Evolutionary conservation across 129 eudicot genomes (phyloP).

Genomic region (Artemisia argyi): DNA sequence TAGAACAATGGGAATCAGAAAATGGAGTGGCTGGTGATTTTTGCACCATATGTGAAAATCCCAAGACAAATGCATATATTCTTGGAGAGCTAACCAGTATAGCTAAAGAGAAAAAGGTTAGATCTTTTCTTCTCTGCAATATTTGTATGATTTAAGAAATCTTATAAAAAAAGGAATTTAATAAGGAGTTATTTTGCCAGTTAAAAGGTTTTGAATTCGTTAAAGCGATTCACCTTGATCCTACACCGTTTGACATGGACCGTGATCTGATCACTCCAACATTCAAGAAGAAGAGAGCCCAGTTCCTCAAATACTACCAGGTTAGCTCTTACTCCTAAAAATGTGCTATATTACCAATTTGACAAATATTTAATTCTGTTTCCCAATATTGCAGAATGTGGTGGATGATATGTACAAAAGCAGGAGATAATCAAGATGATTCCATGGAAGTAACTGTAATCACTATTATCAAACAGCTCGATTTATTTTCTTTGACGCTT

Average conservation of each 20-base stretch:
- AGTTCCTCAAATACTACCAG: conserved; percentile 80
- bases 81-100: conserved; percentile 57
- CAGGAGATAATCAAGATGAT: conserved; percentile 29
- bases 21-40: conserved; percentile 67
- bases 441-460: too few species aligned
- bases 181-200: conserved; percentile 34
- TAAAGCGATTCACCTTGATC: conserved; percentile 79
- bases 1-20: conserved; percentile 69
- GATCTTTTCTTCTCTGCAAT: not conserved
- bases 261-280: conserved; percentile 93
- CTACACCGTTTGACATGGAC: conserved; percentile 82
- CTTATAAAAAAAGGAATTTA: not conserved
- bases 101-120: conserved; percentile 85
- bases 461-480: not conserved
- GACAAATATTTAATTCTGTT: conserved; percentile 21
- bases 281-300: conserved; percentile 74
- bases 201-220: conserved; percentile 81
- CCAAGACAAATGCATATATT: conserved; percentile 62
- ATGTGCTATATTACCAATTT: not conserved
- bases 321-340: conserved; percentile 30
- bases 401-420: conserved; percentile 61
- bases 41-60: conserved; percentile 52
- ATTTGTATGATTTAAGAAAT: not conserved
- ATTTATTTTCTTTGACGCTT: not conserved
- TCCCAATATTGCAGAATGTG: conserved; percentile 45